Evolutionary conservation across 2,329 filamentous ascomycete species (phyloP).

Genomic region (Colletotrichum siamense): DNA sequence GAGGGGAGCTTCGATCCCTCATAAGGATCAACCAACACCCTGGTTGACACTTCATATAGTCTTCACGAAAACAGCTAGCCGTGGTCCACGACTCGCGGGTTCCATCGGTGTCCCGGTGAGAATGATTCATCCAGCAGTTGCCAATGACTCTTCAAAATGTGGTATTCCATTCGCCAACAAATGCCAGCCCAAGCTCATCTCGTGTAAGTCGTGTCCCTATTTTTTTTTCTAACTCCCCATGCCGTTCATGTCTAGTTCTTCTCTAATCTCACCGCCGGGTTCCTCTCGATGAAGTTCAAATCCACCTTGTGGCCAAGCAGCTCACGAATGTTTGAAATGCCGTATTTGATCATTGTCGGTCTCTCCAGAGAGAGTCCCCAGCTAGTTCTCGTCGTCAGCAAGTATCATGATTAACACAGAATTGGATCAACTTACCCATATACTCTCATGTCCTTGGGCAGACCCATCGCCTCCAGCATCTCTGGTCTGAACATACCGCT

Average conservation of each 20-base stretch:
- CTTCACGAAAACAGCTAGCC: not conserved
- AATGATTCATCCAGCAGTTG: not conserved
- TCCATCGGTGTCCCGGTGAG: not conserved
- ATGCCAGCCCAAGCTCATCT: constrained; percentile 17
- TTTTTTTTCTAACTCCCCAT: not conserved
- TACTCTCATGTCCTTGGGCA: constrained; percentile 89
- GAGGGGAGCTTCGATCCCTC: not conserved
- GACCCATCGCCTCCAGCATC: constrained; percentile 93
- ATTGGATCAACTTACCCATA: constrained; percentile 65
- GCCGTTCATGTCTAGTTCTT: constrained; percentile 65
- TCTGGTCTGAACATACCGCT: constrained; percentile 98
- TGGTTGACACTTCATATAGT: constrained; percentile 1
- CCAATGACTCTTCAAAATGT: constrained; percentile 4
- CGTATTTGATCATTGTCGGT: constrained; percentile 97
- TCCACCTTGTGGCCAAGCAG: constrained; percentile 95
- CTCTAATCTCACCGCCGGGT: constrained; percentile 88
- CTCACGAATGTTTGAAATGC: constrained; percentile 89
- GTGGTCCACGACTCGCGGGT: not conserved
- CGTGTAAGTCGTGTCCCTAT: constrained; percentile 12
- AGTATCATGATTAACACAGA: no score
- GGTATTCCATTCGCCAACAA: constrained; percentile 23
- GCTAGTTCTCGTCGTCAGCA: not conserved
- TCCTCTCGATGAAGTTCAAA: constrained; percentile 88
- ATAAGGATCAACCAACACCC: constrained; percentile 14
- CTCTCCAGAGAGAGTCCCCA: constrained; percentile 83